phyloP scores from a whole-genome alignment of 2,329 filamentous ascomycete species.

The Cephalotrichum gorgonifer region DNA sequence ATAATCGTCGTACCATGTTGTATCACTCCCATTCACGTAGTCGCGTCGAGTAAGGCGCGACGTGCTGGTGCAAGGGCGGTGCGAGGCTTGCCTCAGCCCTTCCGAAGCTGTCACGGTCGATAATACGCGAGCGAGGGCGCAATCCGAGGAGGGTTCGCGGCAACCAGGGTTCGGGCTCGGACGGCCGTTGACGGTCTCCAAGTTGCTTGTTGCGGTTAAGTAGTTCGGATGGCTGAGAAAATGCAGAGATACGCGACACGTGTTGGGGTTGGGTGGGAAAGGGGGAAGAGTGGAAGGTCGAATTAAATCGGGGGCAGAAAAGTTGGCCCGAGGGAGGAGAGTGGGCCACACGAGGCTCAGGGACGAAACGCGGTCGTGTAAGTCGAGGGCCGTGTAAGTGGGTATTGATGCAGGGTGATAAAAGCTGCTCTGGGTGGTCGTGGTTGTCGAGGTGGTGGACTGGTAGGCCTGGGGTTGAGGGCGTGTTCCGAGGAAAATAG shows the following conservation, averaged over 20 bases:
- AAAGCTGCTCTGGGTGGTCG: not conserved
- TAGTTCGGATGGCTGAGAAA: not conserved
- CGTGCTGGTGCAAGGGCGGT: not conserved
- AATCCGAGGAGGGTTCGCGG: not conserved
- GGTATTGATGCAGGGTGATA: not conserved
- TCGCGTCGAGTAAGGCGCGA: not conserved
- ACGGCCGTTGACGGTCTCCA: too few species aligned
- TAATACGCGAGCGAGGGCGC: constrained; percentile 1
- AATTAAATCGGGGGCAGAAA: not conserved
- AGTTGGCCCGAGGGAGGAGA: not conserved
- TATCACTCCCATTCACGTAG: constrained; percentile 2
- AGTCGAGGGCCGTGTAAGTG: not conserved
- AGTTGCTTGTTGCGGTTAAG: not conserved
- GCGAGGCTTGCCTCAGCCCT: not conserved
- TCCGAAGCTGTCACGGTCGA: not conserved
- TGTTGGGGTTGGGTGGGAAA: not conserved
- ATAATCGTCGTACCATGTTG: not conserved
- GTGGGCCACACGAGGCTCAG: not conserved
- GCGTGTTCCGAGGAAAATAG: not conserved
- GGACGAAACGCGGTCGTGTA: not conserved
- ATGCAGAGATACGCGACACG: too few species aligned
- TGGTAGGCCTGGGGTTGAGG: not conserved
- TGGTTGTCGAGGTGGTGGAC: not conserved
- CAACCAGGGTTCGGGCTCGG: too few species aligned
- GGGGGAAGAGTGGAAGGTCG: not conserved